Evolutionary conservation across 441 rosid species (phyloP).

Genomic region (Capsella rubella): DNA sequence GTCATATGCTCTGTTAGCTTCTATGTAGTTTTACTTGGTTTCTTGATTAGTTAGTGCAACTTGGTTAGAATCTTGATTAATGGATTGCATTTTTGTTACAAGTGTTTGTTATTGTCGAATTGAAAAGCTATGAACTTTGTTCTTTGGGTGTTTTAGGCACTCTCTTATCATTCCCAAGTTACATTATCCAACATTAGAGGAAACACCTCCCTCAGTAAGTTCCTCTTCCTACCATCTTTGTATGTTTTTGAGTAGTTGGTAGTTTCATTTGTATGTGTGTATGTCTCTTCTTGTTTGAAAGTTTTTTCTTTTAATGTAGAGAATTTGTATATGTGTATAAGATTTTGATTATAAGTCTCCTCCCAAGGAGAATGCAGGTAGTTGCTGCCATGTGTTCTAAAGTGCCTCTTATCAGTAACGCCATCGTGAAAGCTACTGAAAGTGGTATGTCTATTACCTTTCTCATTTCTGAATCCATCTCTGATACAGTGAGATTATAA

Average conservation of each 20-base stretch:
- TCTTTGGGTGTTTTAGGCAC: slow-evolving; percentile 64
- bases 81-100: slow-evolving; percentile 4
- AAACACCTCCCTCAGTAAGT: slow-evolving; percentile 95
- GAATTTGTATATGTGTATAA: slow-evolving; percentile 23
- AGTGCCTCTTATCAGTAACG: slow-evolving; percentile 84
- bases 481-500: not conserved
- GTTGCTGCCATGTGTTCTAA: slow-evolving; percentile 95
- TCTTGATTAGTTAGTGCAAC: not conserved
- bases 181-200: slow-evolving; percentile 79
- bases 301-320: not conserved
- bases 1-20: not conserved
- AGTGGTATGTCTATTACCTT: slow-evolving; percentile 60
- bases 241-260: not conserved
- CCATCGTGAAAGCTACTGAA: slow-evolving; percentile 80
- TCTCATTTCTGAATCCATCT: slow-evolving; percentile 11
- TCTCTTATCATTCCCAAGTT: slow-evolving; percentile 88
- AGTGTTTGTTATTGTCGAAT: slow-evolving; percentile 3
- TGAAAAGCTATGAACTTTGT: slow-evolving; percentile 1
- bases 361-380: slow-evolving; percentile 64
- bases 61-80: not conserved
- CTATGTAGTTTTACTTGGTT: not conserved
- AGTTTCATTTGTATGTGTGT: not conserved
- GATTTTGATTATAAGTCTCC: slow-evolving; percentile 40
- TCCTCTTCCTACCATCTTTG: slow-evolving; percentile 31
- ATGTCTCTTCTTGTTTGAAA: slow-evolving; percentile 16